phyloP scores from a whole-genome alignment of 768 basidiomycete genomes.

The Daedaleopsis sinensis region DNA sequence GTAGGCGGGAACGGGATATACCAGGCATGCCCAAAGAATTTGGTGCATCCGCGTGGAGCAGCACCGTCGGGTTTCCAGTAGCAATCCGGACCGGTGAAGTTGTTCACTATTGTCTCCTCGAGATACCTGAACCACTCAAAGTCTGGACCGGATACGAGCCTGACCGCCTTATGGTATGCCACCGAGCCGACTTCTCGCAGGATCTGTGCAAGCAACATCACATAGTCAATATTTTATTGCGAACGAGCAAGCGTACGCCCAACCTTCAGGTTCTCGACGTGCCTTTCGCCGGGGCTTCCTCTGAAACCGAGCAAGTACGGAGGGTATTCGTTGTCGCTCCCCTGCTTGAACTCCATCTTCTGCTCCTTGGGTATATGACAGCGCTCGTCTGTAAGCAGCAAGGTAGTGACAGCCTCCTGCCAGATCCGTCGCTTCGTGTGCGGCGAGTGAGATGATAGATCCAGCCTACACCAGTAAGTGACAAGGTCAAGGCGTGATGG shows the following conservation, averaged over 20 bases:
- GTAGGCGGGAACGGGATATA: constrained; percentile 81
- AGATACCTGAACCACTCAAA: constrained; percentile 48
- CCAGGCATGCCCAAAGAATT: constrained; percentile 77
- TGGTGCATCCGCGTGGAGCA: constrained; percentile 40
- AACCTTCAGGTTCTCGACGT: constrained; percentile 81
- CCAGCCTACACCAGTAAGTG: constrained; percentile 45
- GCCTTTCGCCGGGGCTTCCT: constrained; percentile 68
- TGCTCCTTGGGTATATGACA: constrained; percentile 62
- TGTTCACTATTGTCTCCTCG: constrained; percentile 53
- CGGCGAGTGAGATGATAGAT: constrained; percentile 54
- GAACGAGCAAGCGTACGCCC: neutral
- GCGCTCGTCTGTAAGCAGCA: constrained; percentile 62
- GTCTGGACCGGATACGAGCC: constrained; percentile 49
- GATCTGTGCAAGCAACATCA: constrained; percentile 47
- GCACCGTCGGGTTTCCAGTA: constrained; percentile 56
- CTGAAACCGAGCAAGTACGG: constrained; percentile 70
- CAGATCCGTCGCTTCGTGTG: constrained; percentile 75
- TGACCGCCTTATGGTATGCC: constrained; percentile 56
- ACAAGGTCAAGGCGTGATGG: neutral
- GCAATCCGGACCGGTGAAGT: constrained; percentile 71
- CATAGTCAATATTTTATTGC: neutral
- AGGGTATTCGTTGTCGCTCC: constrained; percentile 58
- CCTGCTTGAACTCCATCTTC: constrained; percentile 60
- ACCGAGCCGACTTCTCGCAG: constrained; percentile 67
- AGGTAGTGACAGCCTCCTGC: constrained; percentile 74